Conservation (phyloP, 495 filamentous ascomycete species). For the Xylaria bambusicola region DNA sequence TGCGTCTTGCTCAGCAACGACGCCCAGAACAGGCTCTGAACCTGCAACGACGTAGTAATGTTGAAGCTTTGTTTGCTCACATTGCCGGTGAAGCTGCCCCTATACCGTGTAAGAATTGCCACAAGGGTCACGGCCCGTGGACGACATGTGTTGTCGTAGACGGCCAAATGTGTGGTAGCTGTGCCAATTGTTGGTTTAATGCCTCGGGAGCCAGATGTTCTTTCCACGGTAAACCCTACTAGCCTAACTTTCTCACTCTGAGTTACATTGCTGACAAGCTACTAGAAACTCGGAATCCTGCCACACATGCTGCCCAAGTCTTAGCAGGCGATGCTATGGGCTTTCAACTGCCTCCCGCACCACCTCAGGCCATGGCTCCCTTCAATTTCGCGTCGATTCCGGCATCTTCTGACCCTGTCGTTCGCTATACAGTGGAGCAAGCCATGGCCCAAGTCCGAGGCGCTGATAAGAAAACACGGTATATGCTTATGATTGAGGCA, state of each 20-base stretch:
- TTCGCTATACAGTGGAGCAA: conserved; percentile 40
- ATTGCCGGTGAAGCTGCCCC: conserved; percentile 47
- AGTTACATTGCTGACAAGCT: conserved; percentile 3
- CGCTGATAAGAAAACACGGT: conserved; percentile 41
- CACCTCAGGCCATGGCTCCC: conserved; percentile 27
- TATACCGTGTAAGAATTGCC: conserved; percentile 53
- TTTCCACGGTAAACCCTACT: conserved; percentile 47
- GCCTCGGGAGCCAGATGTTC: conserved; percentile 52
- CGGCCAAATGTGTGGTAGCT: conserved; percentile 55
- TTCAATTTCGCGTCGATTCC: conserved; percentile 33
- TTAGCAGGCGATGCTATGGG: conserved; percentile 25
- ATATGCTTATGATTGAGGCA: conserved; percentile 45
- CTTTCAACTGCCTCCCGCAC: conserved; percentile 24
- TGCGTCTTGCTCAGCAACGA: conserved; percentile 47
- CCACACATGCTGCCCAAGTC: conserved; percentile 25
- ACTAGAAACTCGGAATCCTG: conserved; percentile 34
- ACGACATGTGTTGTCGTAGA: conserved; percentile 48
- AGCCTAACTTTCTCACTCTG: not conserved
- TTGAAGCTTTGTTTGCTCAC: conserved; percentile 53
- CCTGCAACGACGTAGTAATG: conserved; percentile 48
- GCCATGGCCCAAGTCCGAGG: conserved; percentile 44
- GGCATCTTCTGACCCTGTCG: conserved; percentile 37
- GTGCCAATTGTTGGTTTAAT: conserved; percentile 57
- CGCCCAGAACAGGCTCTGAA: conserved; percentile 49
- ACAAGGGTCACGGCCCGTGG: conserved; percentile 55